Evolutionary conservation across 176 grass and related monocot genomes (phyloP), one percentile per base, ranked within the genome.

Genomic region (Rhynchospora tenuis): DNA sequence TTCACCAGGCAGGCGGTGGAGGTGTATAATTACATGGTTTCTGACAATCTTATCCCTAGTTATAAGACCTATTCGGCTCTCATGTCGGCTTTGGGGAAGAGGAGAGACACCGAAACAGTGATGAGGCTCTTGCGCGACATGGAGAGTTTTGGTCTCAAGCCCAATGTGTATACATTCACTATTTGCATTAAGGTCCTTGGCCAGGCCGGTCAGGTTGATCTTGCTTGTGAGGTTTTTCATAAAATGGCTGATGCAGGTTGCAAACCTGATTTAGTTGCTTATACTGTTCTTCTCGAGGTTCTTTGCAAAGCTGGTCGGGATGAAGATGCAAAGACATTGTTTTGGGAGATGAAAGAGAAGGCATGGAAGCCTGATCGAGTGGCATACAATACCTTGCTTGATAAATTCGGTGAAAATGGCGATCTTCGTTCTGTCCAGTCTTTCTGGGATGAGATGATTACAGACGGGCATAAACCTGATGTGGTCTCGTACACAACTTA

Each of bases 101-200:
- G 80, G 85, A 98, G 86, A 62, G 91, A 93, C 43, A 86, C 78
- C 0, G 64, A 91, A 58, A 88, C 84, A 16, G 95, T 91, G 19
- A 45, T 98, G 66, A 83, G 84, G 62, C 74, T 98, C 79, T 29
- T 98, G 74, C 64, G 23, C 1, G 90, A 98, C 76, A 95, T 98
- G 95, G 87, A 93, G 83, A 81, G 77, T 58, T 85, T 86, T 1
- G 92, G 91, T 0, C 81, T 95, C 83, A 94, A 77, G 74, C 95
- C 92, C 5, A 98, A 98, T 64, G 95, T 95, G 55, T 98, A 95
- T 45, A 98, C 92, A 48, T 98, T 93, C 80, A 98, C 92, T 83
- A 98, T 98, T 66, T 98, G 90, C 63, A 95, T 95, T 23, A 87
- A 93, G 84, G 84, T 90, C 62, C 95, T 98, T 17, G 92, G 92